These are phyloP conservation scores for Cichorium intybus DNA, from an alignment of 140 eudicot species.

Conservation along the genomic window DNA sequence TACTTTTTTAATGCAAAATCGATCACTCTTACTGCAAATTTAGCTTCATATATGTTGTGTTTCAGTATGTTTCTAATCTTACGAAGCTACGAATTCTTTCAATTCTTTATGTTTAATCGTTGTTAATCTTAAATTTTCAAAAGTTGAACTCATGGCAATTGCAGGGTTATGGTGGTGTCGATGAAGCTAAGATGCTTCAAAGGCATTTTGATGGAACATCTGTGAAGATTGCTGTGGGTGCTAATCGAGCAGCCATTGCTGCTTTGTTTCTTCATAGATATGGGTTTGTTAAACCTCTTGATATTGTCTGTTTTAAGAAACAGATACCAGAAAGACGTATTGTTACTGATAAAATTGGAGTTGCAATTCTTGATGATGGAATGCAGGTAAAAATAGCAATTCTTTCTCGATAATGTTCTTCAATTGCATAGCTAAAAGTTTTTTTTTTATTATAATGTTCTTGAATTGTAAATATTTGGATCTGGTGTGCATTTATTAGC, in stretches of 20 bases:
- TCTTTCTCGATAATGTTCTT: neutral
- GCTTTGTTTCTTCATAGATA: slow-evolving; percentile 42
- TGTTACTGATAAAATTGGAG: slow-evolving; percentile 45
- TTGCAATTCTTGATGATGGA: slow-evolving; percentile 83
- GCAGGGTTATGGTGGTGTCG: slow-evolving; percentile 92
- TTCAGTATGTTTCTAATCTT: neutral
- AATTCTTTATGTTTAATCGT: neutral
- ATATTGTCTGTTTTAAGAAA: slow-evolving; percentile 13
- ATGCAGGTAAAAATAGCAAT: slow-evolving; percentile 63
- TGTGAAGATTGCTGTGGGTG: slow-evolving; percentile 73
- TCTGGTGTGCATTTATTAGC: slow-evolving; percentile 10
- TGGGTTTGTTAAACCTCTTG: slow-evolving; percentile 34
- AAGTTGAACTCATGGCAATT: slow-evolving; percentile 15
- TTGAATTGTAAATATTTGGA: neutral
- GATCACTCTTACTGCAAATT: neutral
- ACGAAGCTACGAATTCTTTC: neutral
- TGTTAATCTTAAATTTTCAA: neutral
- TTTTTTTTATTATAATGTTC: neutral
- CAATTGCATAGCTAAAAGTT: slow-evolving; percentile 1
- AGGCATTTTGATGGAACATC: slow-evolving; percentile 63
- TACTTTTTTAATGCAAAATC: neutral
- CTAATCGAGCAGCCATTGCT: slow-evolving; percentile 66
- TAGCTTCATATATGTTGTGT: neutral
- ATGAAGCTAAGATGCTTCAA: slow-evolving; percentile 88
- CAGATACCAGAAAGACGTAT: slow-evolving; percentile 13